Conservation (phyloP, 108 stramenopile genomes). For the Schizochytrium sp. region DNA sequence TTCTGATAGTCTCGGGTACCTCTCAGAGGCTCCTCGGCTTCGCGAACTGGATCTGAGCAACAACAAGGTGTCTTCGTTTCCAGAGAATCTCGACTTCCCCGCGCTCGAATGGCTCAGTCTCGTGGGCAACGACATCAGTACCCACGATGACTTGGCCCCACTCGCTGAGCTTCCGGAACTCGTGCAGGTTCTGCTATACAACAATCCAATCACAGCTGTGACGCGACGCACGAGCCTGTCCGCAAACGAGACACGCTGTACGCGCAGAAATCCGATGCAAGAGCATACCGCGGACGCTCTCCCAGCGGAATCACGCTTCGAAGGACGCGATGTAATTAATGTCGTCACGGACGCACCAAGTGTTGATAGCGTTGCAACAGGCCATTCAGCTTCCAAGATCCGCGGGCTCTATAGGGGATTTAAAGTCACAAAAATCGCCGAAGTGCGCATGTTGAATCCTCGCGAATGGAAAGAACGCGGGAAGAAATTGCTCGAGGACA, state of each 20-base stretch:
- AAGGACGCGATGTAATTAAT: not conserved
- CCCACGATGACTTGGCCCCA: not conserved
- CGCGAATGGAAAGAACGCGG: not conserved
- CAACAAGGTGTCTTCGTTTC: not conserved
- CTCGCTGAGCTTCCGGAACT: not conserved
- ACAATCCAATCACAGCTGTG: not conserved
- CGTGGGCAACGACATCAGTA: not conserved
- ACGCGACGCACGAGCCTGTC: not conserved
- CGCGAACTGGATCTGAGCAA: not conserved
- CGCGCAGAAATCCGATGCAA: too few species aligned
- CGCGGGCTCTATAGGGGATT: not conserved
- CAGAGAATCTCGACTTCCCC: not conserved
- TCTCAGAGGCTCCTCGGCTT: not conserved
- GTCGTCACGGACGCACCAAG: not conserved
- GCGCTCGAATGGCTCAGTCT: constrained; percentile 4
- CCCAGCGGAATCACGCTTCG: not conserved
- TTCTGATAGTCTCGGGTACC: not conserved
- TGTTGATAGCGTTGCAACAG: not conserved
- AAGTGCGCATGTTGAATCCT: not conserved
- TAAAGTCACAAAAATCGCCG: not conserved
- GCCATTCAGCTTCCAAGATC: not conserved
- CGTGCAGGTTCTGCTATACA: not conserved
- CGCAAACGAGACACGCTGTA: too few species aligned
- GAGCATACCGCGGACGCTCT: too few species aligned
- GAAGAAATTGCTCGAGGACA: not conserved